A percentile compares a stretch with the other conserved stretches of the same genome.
Conservation (phyloP, 164 flowering plant species). For the Kalanchoe fedtschenkoi region DNA sequence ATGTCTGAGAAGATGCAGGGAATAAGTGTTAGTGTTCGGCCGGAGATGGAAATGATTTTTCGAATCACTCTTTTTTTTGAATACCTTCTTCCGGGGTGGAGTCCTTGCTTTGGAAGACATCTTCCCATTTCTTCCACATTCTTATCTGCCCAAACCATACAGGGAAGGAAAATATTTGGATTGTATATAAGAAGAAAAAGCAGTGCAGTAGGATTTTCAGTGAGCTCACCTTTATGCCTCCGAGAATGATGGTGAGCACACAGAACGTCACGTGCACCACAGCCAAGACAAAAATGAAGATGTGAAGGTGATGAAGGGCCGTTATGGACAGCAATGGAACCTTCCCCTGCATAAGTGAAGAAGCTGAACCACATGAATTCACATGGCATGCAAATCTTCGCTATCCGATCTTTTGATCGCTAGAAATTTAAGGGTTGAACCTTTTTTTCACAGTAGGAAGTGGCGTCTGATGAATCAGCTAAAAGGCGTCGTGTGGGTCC, state of each 20-base stretch:
- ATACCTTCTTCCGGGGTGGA: slow-evolving; percentile 1
- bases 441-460: not conserved
- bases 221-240: slow-evolving; percentile 15
- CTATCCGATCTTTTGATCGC: slow-evolving; percentile 32
- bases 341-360: slow-evolving; percentile 7
- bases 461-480: not conserved
- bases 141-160: not conserved
- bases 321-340: slow-evolving; percentile 18
- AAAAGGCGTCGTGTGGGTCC: slow-evolving; percentile 5
- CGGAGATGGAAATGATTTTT: not conserved
- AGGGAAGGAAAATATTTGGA: not conserved
- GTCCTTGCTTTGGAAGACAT: not conserved
- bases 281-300: slow-evolving; percentile 28
- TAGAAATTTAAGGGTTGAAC: not conserved
- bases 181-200: not conserved
- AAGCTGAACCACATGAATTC: not conserved
- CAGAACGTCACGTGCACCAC: slow-evolving; percentile 23
- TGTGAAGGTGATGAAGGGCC: slow-evolving; percentile 27
- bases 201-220: not conserved
- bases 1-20: not conserved
- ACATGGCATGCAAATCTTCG: slow-evolving; percentile 24
- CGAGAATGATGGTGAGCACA: slow-evolving; percentile 22
- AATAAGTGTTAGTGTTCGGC: not conserved
- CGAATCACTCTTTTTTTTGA: not conserved
- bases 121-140: not conserved